Conservation (phyloP, 805 yeast genomes). For the Maudiozyma bulderi region DNA sequence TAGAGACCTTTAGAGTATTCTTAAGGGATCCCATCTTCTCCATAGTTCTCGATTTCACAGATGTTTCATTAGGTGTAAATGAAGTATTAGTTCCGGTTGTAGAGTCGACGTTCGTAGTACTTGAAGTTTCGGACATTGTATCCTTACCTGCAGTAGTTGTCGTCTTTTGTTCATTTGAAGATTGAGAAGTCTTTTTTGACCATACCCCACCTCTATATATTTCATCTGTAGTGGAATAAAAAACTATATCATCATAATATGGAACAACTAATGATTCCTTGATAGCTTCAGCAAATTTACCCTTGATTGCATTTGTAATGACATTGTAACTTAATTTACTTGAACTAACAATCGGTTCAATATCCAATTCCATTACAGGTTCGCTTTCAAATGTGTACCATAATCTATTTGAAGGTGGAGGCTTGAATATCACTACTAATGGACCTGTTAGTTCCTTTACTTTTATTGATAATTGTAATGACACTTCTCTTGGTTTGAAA, state of each 20-base stretch:
- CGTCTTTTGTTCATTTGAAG: neutral
- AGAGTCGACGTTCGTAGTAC: neutral
- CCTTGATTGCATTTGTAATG: constrained; percentile 71
- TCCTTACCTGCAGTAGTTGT: neutral
- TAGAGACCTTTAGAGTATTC: neutral
- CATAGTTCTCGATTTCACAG: neutral
- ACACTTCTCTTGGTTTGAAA: constrained; percentile 67
- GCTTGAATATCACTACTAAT: constrained; percentile 57
- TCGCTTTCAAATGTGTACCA: constrained; percentile 84
- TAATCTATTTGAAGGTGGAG: constrained; percentile 82
- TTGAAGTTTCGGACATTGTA: neutral
- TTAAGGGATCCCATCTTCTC: neutral
- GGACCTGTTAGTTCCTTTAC: constrained; percentile 67
- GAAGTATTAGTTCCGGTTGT: neutral
- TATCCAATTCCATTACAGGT: constrained; percentile 64
- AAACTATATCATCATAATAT: constrained; percentile 77
- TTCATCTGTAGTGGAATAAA: constrained; percentile 55
- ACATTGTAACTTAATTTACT: constrained; percentile 69
- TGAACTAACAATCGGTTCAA: constrained; percentile 88
- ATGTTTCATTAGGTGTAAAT: neutral
- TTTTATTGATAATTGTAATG: constrained; percentile 59
- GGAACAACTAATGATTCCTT: constrained; percentile 77
- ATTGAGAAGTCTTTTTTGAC: constrained; percentile 31
- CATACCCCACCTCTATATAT: constrained; percentile 90
- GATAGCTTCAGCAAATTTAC: constrained; percentile 68